Evolutionary conservation across 495 filamentous ascomycete species (phyloP).

Genomic region (Xanthoparmelia taractica): DNA sequence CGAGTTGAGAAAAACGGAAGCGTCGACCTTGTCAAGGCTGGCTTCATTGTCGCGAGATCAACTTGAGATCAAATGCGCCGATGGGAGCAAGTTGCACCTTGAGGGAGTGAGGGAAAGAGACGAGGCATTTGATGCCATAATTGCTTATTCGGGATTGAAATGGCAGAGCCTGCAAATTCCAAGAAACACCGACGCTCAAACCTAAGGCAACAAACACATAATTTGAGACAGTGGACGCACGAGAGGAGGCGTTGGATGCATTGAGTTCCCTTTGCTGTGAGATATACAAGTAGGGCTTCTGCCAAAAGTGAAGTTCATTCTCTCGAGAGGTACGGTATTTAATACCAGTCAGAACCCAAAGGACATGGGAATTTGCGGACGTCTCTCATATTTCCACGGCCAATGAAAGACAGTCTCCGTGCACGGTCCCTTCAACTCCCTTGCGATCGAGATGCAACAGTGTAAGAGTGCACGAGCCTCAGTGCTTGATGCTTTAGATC

Average conservation of each 20-base stretch:
- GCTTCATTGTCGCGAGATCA: conserved; percentile 20
- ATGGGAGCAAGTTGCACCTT: conserved; percentile 22
- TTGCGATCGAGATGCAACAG: not conserved
- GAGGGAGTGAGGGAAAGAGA: conserved; percentile 31
- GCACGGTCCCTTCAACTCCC: no score
- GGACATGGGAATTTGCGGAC: not conserved
- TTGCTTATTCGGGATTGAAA: conserved; percentile 32
- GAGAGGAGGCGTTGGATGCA: not conserved
- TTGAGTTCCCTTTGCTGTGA: no score
- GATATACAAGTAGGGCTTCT: not conserved
- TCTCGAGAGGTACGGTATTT: no score
- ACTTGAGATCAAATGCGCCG: conserved; percentile 26
- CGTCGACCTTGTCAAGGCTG: conserved; percentile 20
- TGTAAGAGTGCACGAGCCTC: not conserved
- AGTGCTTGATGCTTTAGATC: not conserved
- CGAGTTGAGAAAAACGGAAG: conserved; percentile 31
- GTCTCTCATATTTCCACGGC: no score
- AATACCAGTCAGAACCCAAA: no score
- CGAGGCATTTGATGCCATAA: conserved; percentile 35
- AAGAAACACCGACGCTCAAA: conserved; percentile 7
- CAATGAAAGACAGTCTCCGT: no score
- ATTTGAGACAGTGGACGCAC: not conserved
- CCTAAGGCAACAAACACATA: not conserved
- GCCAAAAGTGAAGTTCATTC: no score
- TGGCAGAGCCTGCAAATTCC: conserved; percentile 25